phyloP scores from a whole-genome alignment of 495 filamentous ascomycete genomes.

The Penicillium goetzii region DNA sequence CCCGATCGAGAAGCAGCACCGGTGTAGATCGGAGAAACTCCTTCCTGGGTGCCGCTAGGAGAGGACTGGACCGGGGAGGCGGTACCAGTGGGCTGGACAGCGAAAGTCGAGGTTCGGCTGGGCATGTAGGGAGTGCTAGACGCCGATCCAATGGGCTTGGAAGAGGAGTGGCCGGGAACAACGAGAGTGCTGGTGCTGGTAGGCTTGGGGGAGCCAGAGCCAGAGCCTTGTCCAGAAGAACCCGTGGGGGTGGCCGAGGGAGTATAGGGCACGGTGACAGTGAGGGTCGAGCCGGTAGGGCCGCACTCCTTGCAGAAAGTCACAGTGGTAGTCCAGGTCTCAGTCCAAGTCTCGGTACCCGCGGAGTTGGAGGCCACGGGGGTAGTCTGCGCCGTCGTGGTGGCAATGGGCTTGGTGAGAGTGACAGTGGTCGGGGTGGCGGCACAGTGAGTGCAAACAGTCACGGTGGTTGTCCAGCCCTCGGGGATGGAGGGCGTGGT shows the following conservation, averaged over 20 bases:
- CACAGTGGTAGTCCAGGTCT: constrained; percentile 47
- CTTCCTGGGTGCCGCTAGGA: constrained; percentile 29
- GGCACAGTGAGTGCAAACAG: constrained; percentile 51
- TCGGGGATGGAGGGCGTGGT: constrained; percentile 38
- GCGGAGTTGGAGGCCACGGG: constrained; percentile 18
- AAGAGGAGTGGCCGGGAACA: constrained; percentile 1
- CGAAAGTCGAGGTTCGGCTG: constrained; percentile 26
- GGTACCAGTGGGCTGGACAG: constrained; percentile 25
- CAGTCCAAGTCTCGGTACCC: constrained; percentile 42
- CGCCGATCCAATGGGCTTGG: constrained; percentile 9
- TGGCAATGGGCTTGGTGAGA: constrained; percentile 42
- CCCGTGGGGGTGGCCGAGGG: not conserved
- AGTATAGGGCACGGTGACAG: constrained; percentile 38
- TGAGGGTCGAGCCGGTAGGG: constrained; percentile 39
- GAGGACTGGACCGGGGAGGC: constrained; percentile 11
- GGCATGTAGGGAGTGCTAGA: constrained; percentile 12
- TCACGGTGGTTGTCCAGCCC: constrained; percentile 54
- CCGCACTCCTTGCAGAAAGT: constrained; percentile 47
- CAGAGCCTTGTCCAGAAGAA: constrained; percentile 10
- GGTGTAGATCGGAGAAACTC: constrained; percentile 30
- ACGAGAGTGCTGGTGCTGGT: constrained; percentile 1
- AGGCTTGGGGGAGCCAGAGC: not conserved
- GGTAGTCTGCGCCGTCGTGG: constrained; percentile 14
- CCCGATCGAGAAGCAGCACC: constrained; percentile 25
- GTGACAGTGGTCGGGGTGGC: constrained; percentile 47